Base-by-base conservation (phyloP, 495 filamentous ascomycete genomes). In the Ascobolus immersus region DNA sequence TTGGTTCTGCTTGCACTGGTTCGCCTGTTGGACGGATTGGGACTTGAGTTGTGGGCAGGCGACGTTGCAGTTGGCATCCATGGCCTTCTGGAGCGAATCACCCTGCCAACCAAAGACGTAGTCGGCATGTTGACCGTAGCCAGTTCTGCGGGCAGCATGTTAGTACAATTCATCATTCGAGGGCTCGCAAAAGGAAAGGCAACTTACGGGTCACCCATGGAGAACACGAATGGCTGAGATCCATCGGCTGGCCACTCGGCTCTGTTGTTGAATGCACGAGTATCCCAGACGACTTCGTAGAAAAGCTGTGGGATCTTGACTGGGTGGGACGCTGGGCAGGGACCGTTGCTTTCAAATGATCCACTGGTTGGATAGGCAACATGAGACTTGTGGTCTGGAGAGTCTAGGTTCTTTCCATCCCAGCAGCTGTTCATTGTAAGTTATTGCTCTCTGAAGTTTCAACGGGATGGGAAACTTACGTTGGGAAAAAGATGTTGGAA, bases 61-160 rank as follows among this genome's bases (percentile, higher is more conserved):
- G 38, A 53, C 55, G 34, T 58, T 62, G 57, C 73, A 79, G 17
- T 48, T 54, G 27, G 51, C 48, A 30, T 70, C 49, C 37, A 74
- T 57, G 38, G 67, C 68, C 21, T 58, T 54, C 46, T 75, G 61
- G 12, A 79, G 64, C 32, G 59, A 54, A 4, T 52, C 39, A 32
- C 56, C 48, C 38, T 79, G 64, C 75, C 75, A 81, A 17, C 71
- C 75, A 29, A 73, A 64, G 28, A 79, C 54, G 51, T 77, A 77
- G 51, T 78, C 73, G 21, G 60, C 71, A 52, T 78, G 73, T 31
- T 80, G 80, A 12, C 77, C 77, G 36, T 59, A 81, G 24, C 79
- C 69, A 13, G 51, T 46, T 0, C 52, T 56, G 35, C 10, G 14
- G n/a, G n/a, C n/a, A n/a, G n/a, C n/a, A n/a, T 29, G 15, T 19